phyloP scores from a whole-genome alignment of 2,329 filamentous ascomycete species.

The Onygenales sp. region DNA sequence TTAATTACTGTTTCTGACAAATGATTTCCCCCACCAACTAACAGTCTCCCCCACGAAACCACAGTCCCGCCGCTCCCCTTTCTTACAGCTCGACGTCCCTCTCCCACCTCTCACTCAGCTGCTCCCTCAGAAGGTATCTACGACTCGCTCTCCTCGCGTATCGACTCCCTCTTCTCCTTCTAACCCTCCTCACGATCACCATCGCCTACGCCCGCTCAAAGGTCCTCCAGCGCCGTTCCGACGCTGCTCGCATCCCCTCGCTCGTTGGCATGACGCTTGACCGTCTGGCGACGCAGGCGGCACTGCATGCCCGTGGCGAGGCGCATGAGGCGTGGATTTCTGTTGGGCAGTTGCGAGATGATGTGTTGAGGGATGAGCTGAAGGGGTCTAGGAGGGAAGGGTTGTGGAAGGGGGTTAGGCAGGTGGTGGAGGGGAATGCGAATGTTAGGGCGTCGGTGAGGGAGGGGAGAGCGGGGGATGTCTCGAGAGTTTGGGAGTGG shows the following conservation, averaged over 20 bases:
- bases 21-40: constrained; percentile 56
- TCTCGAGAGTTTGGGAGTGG: constrained; percentile 60
- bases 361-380: constrained; percentile 76
- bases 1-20: constrained; percentile 31
- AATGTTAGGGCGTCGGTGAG: constrained; percentile 76
- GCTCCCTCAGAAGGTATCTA: constrained; percentile 37
- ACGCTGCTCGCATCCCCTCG: constrained; percentile 64
- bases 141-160: constrained; percentile 40
- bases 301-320: constrained; percentile 57
- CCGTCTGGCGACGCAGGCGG: constrained; percentile 72
- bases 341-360: constrained; percentile 81
- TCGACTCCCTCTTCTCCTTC: constrained; percentile 41
- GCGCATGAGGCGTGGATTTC: constrained; percentile 72
- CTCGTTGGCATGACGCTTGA: constrained; percentile 79
- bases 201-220: constrained; percentile 55
- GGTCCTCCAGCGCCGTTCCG: constrained; percentile 54
- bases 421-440: constrained; percentile 84
- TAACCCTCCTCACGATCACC: constrained; percentile 36
- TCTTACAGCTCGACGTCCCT: constrained; percentile 77
- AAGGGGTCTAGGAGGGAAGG: constrained; percentile 64
- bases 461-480: constrained; percentile 46
- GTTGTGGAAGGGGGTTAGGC: constrained; percentile 74
- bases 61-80: constrained; percentile 61
- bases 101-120: constrained; percentile 80
- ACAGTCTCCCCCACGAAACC: constrained; percentile 66